Evolutionary conservation across 116 monocot species (phyloP), one percentile per base, ranked within the genome.

Genomic region (Zostera marina): DNA sequence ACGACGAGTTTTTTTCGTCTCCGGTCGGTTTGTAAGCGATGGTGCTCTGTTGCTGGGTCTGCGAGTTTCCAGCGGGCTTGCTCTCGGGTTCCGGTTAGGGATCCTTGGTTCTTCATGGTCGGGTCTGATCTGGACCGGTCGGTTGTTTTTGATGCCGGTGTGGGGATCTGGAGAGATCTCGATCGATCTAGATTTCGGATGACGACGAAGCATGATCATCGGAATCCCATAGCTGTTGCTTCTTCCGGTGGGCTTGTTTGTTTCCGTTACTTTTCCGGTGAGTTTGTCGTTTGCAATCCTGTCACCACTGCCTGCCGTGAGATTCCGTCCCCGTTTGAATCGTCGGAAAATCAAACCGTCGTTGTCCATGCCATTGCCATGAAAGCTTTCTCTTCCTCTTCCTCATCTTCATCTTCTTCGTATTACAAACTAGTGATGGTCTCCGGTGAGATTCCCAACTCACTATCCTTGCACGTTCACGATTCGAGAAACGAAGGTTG

Each of bases 291-390:
- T 52, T 70, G 63, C 64, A 93, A 93, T 58, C 88, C 83, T 8
- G 41, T 88, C 58, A 84, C 88, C 8, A 75, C 84, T 7, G 70
- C 73, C 8, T 66, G 68, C 48, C 78, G 77, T 2, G 73, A 77
- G 20, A 62, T 93, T 63, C 84, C 92, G 7, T 16, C 45, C 15
- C 38, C 59, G 5, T 56, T 13, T 0, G 40, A 21, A 7, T 23
- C 14, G 9, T 23, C 14, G 19, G 59, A 56, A 8, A 58, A 54
- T 22, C 63, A 66, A 38, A 54, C 55, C 25, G 72, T 93, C 17
- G 81, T 79, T 38, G 93, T 93, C 17, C 83, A 81, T 38, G 93
- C 84, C n/a, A 70, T 93, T 41, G 78, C 93, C 47, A 93, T 93
- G 88, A 59, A 51, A 46, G 74, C 70, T 22, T 66, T 72, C 3